Percentiles rank a stretch among this genome's conserved stretches.
Conservation (phyloP, 805 yeast genomes). For the Ogataea neopini region DNA sequence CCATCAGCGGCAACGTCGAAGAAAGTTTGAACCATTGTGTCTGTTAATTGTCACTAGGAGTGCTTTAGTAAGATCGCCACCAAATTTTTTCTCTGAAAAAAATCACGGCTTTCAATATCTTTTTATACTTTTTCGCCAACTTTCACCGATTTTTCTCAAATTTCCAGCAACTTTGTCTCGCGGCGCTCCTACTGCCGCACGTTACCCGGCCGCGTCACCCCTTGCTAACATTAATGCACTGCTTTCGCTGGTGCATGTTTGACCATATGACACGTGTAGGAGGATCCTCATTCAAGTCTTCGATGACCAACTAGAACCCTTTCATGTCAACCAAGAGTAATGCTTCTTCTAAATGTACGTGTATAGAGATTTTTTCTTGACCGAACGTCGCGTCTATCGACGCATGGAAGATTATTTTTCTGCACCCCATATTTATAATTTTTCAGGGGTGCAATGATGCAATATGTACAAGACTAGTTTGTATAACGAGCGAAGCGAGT, state of each 20-base stretch:
- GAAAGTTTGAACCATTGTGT: constrained; percentile 35
- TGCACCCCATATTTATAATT: neutral
- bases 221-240: neutral
- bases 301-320: no score
- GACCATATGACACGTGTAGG: no score
- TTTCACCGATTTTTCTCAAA: constrained; percentile 7
- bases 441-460: neutral
- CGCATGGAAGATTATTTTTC: neutral
- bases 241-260: neutral
- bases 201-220: constrained; percentile 4
- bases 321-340: no score
- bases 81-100: neutral
- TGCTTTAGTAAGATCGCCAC: neutral
- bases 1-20: constrained; percentile 45
- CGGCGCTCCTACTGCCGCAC: neutral
- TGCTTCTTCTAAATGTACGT: no score
- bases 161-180: constrained; percentile 8
- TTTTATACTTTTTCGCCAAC: constrained; percentile 2
- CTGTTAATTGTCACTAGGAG: neutral
- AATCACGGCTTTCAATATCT: constrained; percentile 1
- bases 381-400: constrained; percentile 5
- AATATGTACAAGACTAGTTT: neutral
- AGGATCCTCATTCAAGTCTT: neutral
- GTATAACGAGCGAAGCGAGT: neutral
- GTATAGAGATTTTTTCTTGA: no score